These are phyloP conservation scores for Pythium brassicae DNA, from an alignment of 352 stramenopile species.

Conservation along the genomic window DNA sequence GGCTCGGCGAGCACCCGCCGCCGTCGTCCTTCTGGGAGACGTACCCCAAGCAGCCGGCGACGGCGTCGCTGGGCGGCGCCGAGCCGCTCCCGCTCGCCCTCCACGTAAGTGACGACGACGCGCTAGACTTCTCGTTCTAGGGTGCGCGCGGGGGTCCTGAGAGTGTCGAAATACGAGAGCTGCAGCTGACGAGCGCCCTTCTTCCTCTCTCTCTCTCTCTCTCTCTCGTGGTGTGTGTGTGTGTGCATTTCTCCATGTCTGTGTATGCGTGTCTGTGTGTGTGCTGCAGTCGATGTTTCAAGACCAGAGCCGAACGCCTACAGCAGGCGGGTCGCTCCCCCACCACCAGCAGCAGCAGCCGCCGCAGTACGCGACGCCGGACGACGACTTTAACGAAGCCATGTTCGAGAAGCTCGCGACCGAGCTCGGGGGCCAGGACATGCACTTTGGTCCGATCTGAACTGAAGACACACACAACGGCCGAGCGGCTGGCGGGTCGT, in stretches of 20 bases:
- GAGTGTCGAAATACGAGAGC: slow-evolving; percentile 3
- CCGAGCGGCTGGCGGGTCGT: too few relatives aligned
- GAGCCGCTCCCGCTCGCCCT: slow-evolving; percentile 25
- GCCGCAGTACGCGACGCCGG: slow-evolving; percentile 16
- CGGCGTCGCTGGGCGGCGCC: slow-evolving; percentile 5
- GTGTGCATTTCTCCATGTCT: slow-evolving; percentile 17
- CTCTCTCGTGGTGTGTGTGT: not conserved
- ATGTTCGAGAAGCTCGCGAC: slow-evolving; percentile 43
- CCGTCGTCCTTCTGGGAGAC: slow-evolving; percentile 38
- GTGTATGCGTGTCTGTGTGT: slow-evolving; percentile 1
- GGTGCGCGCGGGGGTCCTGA: not conserved
- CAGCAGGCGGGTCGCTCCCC: not conserved
- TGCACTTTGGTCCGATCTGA: slow-evolving; percentile 39
- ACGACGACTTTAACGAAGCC: slow-evolving; percentile 39
- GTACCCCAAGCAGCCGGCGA: slow-evolving; percentile 29
- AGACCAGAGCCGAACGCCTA: slow-evolving; percentile 14
- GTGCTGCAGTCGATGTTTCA: slow-evolving; percentile 21
- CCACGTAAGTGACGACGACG: slow-evolving; percentile 15
- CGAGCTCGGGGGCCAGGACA: slow-evolving; percentile 30
- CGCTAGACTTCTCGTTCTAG: slow-evolving; percentile 3
- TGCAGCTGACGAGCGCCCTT: not conserved
- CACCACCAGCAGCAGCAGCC: slow-evolving; percentile 5
- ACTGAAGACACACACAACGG: not conserved
- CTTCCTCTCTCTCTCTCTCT: not conserved
- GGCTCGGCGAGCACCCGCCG: slow-evolving; percentile 37